Evolutionary conservation across 2,329 filamentous ascomycete genomes (phyloP).

Genomic region (Trichothecium roseum): DNA sequence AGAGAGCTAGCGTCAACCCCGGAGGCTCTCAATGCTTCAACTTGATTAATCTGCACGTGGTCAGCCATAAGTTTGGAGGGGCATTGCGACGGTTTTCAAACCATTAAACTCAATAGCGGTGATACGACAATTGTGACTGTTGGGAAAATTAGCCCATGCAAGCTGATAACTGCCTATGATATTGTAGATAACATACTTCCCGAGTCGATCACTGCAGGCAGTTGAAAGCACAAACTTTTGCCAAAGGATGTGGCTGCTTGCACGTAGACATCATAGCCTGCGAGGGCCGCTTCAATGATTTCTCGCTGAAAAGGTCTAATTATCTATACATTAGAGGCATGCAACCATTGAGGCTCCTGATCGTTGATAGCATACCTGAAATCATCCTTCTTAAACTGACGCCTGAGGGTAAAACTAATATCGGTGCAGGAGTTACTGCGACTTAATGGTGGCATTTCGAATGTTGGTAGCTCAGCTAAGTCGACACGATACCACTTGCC

Average conservation of each 20-base stretch:
- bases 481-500: too few species aligned
- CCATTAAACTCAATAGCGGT: constrained; percentile 82
- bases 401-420: constrained; percentile 63
- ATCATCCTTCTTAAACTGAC: constrained; percentile 62
- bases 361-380: constrained; percentile 46
- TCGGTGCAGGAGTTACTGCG: constrained; percentile 45
- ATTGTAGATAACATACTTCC: constrained; percentile 51
- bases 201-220: constrained; percentile 78
- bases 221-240: constrained; percentile 86
- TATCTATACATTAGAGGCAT: neutral
- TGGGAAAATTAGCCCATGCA: neutral
- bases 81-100: constrained; percentile 17
- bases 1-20: constrained; percentile 75
- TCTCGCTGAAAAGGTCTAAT: constrained; percentile 72
- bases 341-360: too few species aligned
- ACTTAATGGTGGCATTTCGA: constrained; percentile 23
- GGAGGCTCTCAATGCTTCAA: constrained; percentile 63
- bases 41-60: constrained; percentile 71
- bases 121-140: constrained; percentile 83
- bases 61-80: constrained; percentile 1
- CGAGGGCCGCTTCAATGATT: constrained; percentile 71
- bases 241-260: constrained; percentile 88
- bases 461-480: too few species aligned
- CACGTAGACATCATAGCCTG: constrained; percentile 82
- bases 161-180: neutral